Percentiles rank a stretch among this genome's conserved stretches.
These are phyloP conservation scores for Phytopythium mirpurense DNA, from an alignment of 352 stramenopile species.

Conservation along the genomic window DNA sequence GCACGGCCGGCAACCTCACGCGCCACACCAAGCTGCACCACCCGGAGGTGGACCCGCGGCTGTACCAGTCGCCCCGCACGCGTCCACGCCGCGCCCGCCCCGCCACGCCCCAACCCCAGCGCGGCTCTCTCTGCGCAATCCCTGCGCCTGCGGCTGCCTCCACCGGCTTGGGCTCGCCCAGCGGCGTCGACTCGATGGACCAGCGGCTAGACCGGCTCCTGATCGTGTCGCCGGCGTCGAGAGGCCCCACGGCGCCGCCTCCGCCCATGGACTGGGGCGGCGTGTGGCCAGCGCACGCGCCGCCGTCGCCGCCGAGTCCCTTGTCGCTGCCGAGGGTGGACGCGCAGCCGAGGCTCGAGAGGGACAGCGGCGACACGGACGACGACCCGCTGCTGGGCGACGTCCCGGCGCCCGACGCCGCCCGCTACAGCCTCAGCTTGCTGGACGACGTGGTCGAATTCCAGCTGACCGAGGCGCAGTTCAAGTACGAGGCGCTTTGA, in stretches of 20 bases:
- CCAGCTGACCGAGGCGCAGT: conserved; percentile 26
- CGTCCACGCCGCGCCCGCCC: not conserved
- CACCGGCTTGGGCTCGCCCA: not conserved
- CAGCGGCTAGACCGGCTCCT: conserved; percentile 6
- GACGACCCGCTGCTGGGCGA: conserved; percentile 16
- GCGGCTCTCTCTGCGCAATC: not conserved
- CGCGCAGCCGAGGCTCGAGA: conserved; percentile 7
- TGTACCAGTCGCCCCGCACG: conserved; percentile 15
- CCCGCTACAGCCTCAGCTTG: conserved; percentile 33
- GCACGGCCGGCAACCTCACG: conserved; percentile 49
- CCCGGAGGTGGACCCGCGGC: conserved; percentile 20
- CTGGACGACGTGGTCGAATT: conserved; percentile 40
- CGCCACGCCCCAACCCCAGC: not conserved
- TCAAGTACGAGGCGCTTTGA: no score
- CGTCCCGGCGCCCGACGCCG: conserved; percentile 12
- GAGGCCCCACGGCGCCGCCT: not conserved
- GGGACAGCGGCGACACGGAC: conserved; percentile 10
- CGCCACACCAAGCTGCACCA: conserved; percentile 49
- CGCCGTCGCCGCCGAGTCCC: not conserved
- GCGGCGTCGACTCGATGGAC: conserved; percentile 6
- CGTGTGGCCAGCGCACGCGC: not conserved
- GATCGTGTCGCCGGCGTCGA: conserved; percentile 1
- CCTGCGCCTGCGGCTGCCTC: not conserved
- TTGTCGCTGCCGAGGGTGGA: not conserved
- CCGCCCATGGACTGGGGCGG: not conserved